Percentiles rank a stretch among this genome's conserved stretches.
phyloP scores from a whole-genome alignment of 2,329 filamentous ascomycete genomes.

The Daldinia eschscholtzii region DNA sequence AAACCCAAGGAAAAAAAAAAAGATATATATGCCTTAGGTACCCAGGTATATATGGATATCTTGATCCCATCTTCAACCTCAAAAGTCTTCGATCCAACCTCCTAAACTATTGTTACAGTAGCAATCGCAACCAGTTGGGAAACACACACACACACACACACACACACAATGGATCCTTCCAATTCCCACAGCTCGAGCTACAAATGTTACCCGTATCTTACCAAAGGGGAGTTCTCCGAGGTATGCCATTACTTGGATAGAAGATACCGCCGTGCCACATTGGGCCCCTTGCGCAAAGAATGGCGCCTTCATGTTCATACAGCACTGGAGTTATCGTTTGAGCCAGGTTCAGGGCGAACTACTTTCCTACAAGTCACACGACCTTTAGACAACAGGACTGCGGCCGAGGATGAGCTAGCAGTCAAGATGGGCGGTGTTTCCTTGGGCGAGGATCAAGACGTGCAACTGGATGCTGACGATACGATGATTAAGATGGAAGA shows the following conservation, averaged over 20 bases:
- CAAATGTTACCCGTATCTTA: constrained; percentile 71
- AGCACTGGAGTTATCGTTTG: constrained; percentile 62
- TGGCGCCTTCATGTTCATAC: constrained; percentile 69
- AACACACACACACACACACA: neutral
- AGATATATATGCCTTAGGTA: neutral
- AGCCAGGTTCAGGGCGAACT: constrained; percentile 58
- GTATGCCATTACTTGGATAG: constrained; percentile 73
- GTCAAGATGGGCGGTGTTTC: constrained; percentile 61
- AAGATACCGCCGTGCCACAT: constrained; percentile 68
- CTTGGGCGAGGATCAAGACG: constrained; percentile 51
- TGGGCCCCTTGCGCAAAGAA: constrained; percentile 65
- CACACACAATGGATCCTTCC: constrained; percentile 26
- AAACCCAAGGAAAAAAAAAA: neutral
- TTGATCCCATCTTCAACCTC: neutral
- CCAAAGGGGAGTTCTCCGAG: constrained; percentile 71
- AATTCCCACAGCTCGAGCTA: constrained; percentile 55
- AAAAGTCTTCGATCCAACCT: neutral
- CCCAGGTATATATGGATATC: neutral
- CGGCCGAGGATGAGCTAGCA: constrained; percentile 62
- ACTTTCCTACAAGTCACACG: constrained; percentile 70
- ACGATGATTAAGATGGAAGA: constrained; percentile 66
- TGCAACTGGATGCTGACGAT: constrained; percentile 53
- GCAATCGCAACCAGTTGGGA: neutral
- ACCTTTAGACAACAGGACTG: constrained; percentile 61
- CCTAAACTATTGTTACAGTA: constrained; percentile 1